Evolutionary conservation across 2,329 filamentous ascomycete genomes (phyloP).

Genomic region (Nothophoma quercina): DNA sequence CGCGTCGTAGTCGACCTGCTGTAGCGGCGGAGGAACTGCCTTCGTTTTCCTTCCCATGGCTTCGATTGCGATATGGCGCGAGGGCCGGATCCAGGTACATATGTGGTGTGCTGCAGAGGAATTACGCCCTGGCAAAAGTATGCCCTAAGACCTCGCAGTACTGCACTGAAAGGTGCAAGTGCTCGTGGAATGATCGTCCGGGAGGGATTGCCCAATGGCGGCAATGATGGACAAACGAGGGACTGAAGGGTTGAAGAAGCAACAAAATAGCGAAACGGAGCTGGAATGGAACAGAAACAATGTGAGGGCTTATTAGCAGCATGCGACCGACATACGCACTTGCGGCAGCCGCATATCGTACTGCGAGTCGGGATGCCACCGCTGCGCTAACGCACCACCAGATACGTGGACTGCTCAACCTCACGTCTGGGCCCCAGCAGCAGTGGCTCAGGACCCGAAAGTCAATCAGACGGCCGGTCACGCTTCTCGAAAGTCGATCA

Average conservation of each 20-base stretch:
- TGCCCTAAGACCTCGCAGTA: conserved; percentile 25
- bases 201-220: conserved; percentile 17
- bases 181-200: conserved; percentile 17
- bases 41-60: conserved; percentile 42
- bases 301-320: conserved; percentile 22
- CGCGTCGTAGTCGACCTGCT: conserved; percentile 51
- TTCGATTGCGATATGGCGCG: conserved; percentile 24
- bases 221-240: conserved; percentile 7
- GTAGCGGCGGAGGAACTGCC: conserved; percentile 33
- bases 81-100: conserved; percentile 17
- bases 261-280: conserved; percentile 11
- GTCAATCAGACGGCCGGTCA: conserved; percentile 17
- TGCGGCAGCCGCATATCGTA: conserved; percentile 6
- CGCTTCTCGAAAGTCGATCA: conserved; percentile 3
- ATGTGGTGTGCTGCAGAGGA: conserved; percentile 15
- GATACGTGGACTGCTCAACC: conserved; percentile 23
- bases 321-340: conserved; percentile 30
- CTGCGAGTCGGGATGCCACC: conserved; percentile 26
- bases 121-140: conserved; percentile 21
- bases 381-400: conserved; percentile 25
- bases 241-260: conserved; percentile 11
- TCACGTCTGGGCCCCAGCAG: conserved; percentile 20
- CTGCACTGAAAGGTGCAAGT: conserved; percentile 7
- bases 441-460: conserved; percentile 23
- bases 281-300: conserved; percentile 18